Conservation (phyloP, 148 eudicot genomes). For the Chenopodium formosanum region DNA sequence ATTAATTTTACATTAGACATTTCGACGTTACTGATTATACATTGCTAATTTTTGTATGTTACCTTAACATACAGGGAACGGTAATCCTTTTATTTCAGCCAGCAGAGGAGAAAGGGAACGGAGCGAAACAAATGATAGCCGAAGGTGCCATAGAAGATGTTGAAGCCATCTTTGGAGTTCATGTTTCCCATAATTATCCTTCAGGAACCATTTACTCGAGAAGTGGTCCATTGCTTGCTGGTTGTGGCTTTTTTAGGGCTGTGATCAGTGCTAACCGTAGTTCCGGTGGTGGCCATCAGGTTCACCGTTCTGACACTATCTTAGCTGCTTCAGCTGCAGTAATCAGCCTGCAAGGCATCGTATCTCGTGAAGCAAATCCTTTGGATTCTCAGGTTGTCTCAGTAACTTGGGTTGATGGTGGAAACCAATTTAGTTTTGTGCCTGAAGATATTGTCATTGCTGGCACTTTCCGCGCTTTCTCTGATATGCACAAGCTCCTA, state of each 20-base stretch:
- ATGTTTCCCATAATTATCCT: slow-evolving; percentile 50
- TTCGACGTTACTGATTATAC: background rate
- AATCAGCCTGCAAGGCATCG: slow-evolving; percentile 78
- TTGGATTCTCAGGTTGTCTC: slow-evolving; percentile 84
- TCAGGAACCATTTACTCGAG: slow-evolving; percentile 60
- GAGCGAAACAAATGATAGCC: slow-evolving; percentile 67
- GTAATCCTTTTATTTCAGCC: slow-evolving; percentile 73
- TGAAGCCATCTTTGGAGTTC: slow-evolving; percentile 75
- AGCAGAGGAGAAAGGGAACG: slow-evolving; percentile 83
- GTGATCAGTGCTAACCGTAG: slow-evolving; percentile 34
- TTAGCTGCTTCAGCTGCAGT: slow-evolving; percentile 74
- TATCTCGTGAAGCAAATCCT: slow-evolving; percentile 76
- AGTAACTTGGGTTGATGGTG: slow-evolving; percentile 50
- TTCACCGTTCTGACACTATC: slow-evolving; percentile 40
- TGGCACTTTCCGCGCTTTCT: slow-evolving; percentile 78
- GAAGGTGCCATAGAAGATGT: slow-evolving; percentile 66
- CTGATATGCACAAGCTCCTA: slow-evolving; percentile 52
- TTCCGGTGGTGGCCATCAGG: background rate
- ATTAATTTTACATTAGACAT: too few species aligned
- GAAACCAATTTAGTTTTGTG: slow-evolving; percentile 28
- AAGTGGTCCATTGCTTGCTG: slow-evolving; percentile 74
- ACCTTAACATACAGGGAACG: slow-evolving; percentile 46
- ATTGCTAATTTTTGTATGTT: background rate
- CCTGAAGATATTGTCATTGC: slow-evolving; percentile 43
- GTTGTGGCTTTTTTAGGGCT: slow-evolving; percentile 70